These are phyloP conservation scores for Tetragonia tetragonoides DNA, from an alignment of 148 eudicot species.

Conservation along the genomic window DNA sequence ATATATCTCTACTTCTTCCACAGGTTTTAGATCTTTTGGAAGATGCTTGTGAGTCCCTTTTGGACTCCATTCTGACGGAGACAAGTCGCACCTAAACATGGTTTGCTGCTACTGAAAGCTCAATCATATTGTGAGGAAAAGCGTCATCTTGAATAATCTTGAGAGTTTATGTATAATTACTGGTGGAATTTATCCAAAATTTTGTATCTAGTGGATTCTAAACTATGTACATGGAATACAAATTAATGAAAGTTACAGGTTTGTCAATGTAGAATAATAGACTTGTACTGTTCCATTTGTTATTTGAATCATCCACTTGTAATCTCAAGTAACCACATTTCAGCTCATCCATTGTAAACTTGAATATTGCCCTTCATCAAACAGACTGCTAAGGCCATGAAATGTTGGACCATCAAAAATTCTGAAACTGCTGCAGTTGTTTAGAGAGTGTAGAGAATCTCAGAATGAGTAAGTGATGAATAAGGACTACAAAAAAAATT, in stretches of 20 bases:
- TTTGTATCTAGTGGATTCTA: not conserved
- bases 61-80: slow-evolving; percentile 63
- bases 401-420: too few relatives aligned
- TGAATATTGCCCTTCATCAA: too few relatives aligned
- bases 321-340: too few relatives aligned
- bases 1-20: not conserved
- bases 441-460: too few relatives aligned
- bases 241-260: not conserved
- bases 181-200: not conserved
- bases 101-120: not conserved
- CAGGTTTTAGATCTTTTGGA: slow-evolving; percentile 92
- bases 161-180: not conserved
- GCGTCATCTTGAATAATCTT: not conserved
- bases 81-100: slow-evolving; percentile 15
- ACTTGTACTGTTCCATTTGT: not conserved
- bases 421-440: too few relatives aligned
- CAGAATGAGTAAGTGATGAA: too few relatives aligned
- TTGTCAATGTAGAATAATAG: not conserved
- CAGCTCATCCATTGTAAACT: too few relatives aligned
- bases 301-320: too few relatives aligned
- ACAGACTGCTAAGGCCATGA: too few relatives aligned
- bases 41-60: slow-evolving; percentile 86
- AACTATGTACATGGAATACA: not conserved
- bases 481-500: too few relatives aligned
- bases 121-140: not conserved